Conservation (phyloP, 495 filamentous ascomycete species). For the Apiosordaria backusii region DNA sequence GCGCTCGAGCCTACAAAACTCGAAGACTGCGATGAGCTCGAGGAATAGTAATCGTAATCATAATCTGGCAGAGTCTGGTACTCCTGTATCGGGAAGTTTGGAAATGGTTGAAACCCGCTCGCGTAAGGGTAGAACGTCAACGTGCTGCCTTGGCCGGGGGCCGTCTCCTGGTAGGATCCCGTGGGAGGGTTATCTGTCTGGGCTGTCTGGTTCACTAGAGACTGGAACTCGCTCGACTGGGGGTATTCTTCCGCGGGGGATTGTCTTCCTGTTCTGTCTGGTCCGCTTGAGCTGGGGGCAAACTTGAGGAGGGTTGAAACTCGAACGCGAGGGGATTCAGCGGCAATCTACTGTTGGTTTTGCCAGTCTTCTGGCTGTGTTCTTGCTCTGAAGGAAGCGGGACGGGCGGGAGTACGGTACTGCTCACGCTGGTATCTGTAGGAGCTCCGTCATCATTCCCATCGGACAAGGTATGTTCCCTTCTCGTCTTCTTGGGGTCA, state of each 20-base stretch:
- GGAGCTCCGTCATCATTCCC: neutral
- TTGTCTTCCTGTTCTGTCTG: neutral
- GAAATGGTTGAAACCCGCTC: no score
- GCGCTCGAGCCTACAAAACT: neutral
- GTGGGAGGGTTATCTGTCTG: no score
- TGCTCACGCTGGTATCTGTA: neutral
- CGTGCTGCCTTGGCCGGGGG: neutral
- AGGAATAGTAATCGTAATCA: no score
- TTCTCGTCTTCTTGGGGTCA: no score
- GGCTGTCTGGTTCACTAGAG: neutral
- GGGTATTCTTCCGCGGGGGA: neutral
- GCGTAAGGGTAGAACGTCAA: neutral
- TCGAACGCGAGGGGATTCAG: neutral
- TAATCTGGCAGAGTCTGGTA: no score
- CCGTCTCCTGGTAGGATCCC: neutral
- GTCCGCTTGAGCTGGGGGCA: neutral
- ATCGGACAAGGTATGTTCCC: no score
- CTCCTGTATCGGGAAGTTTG: no score
- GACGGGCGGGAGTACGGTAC: no score
- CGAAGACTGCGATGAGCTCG: neutral
- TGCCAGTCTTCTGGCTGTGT: neutral
- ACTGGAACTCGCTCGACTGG: no score
- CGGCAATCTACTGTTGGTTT: neutral
- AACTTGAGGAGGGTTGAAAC: neutral
- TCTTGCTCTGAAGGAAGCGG: no score